Evolutionary conservation across 352 stramenopile genomes (phyloP), one percentile per base, ranked within the genome.

Genomic region (Phytophthora constricta): DNA sequence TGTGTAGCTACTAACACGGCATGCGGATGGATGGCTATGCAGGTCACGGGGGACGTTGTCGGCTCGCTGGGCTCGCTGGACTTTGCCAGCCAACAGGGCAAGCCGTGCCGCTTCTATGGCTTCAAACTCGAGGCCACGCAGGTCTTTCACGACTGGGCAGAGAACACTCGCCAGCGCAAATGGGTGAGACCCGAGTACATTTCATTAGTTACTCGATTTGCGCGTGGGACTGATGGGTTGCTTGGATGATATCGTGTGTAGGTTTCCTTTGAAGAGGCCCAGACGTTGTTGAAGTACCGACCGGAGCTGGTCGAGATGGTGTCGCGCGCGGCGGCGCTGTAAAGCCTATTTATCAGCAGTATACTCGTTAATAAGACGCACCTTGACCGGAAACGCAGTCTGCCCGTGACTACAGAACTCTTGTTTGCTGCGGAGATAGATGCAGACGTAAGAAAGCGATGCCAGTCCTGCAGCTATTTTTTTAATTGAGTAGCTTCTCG

Each of bases 111-210:
- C 13, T 76, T 91, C 41, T 80, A 80, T 53, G 82, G 81, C 23
- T 88, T 86, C 33, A 60, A 58, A 19, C 37, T 91, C 27, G 9
- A 41, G 11, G 75, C 52, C 25, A 61, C 25, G 1, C 68, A 79
- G 41, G 68, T 87, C 25, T 93, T 80, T 53, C 34, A 78, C 20
- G 64, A 80, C 42, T 93, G 84, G 84, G 72, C 80, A 3, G 84
- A 93, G 65, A 77, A 76, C 47, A 79, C 62, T 2, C 79, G 84
- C 0, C 50, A 63, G 20, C 80, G 84, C 4, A 61, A 87, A 47
- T 93, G 84, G 84, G 84, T 89, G n/a, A n/a, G n/a, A n/a, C n/a
- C n/a, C n/a, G n/a, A n/a, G n/a, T n/a, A n/a, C n/a, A n/a, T n/a
- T n/a, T n/a, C n/a, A n/a, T n/a, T n/a, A n/a, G n/a, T n/a, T n/a